phyloP scores from a whole-genome alignment of 495 filamentous ascomycete genomes.

The Lichina pygmaea region DNA sequence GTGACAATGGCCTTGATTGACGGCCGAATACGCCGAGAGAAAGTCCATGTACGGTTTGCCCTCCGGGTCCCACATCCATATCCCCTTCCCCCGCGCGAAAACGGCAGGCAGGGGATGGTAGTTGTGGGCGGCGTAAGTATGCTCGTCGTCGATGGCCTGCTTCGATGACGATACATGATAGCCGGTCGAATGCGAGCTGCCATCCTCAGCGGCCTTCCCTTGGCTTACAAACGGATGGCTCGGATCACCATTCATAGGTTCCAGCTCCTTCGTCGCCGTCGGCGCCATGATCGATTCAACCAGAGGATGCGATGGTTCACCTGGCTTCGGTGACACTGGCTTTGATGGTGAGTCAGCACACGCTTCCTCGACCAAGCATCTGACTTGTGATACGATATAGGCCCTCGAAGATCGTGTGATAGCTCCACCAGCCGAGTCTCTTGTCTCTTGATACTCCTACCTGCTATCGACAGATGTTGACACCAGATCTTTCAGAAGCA shows the following conservation, averaged over 20 bases:
- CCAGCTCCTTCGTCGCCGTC: slow-evolving; percentile 3
- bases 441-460: too few relatives aligned
- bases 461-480: too few relatives aligned
- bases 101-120: slow-evolving; percentile 94
- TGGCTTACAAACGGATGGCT: neutral
- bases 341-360: neutral
- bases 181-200: slow-evolving; percentile 11
- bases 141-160: slow-evolving; percentile 52
- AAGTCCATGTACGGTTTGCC: slow-evolving; percentile 94
- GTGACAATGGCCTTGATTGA: slow-evolving; percentile 98
- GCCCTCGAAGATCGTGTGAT: neutral
- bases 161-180: slow-evolving; percentile 67
- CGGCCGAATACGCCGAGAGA: slow-evolving; percentile 88
- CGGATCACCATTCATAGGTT: neutral
- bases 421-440: too few relatives aligned
- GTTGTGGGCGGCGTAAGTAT: slow-evolving; percentile 82
- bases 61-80: slow-evolving; percentile 89
- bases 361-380: neutral
- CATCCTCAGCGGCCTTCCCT: neutral
- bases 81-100: slow-evolving; percentile 58
- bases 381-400: neutral
- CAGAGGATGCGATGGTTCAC: neutral
- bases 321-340: neutral
- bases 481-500: too few relatives aligned
- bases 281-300: slow-evolving; percentile 1